Evolutionary conservation across 2,329 filamentous ascomycete species (phyloP), one percentile per base, ranked within the genome.

Genomic region (Periglandula ipomoeae): DNA sequence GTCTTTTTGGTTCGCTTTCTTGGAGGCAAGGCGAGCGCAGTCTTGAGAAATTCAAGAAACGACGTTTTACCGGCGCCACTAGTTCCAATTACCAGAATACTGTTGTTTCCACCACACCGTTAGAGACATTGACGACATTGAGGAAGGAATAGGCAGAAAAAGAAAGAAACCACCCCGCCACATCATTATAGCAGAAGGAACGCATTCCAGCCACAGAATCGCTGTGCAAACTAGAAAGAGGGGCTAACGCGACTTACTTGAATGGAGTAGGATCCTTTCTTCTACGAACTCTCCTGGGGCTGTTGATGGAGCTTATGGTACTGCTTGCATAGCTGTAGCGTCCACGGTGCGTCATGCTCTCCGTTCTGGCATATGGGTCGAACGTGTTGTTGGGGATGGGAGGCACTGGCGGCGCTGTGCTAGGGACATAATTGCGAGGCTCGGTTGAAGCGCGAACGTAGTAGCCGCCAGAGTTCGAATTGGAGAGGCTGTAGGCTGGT

Each of bases 201-300:
- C 13, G 24, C 2, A 26, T 22, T 27, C 9, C 9, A 19, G 17
- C 20, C 35, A 19, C 40, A 17, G 20, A 26, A 13, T 30, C 19
- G 30, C 23, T 38, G 4, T 10, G n/a, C 2, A 34, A 26, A 13
- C 13, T 17, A 9, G n/a, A 6, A 10, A 46, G 24, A 17, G 35
- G 23, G 34, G n/a, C n/a, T n/a, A n/a, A n/a, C 32, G 27, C n/a
- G 24, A 79, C 89, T 79, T 74, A 97, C 91, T 98, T 98, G 79
- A 97, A 95, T 1, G 93, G 89, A 10, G 91, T 96, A 8, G 93
- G 93, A 63, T 98, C 93, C 75, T 95, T 97, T 72, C 93, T 84
- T 73, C 91, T 85, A 59, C 93, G 84, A 56, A 97, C 84, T 63
- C 90, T 83, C 56, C 93, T 83, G 54, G 93, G 91, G 66, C 86